These are phyloP conservation scores for Trichoderma citrinoviride DNA, from an alignment of 2,329 filamentous ascomycete species.

Conservation along the genomic window DNA sequence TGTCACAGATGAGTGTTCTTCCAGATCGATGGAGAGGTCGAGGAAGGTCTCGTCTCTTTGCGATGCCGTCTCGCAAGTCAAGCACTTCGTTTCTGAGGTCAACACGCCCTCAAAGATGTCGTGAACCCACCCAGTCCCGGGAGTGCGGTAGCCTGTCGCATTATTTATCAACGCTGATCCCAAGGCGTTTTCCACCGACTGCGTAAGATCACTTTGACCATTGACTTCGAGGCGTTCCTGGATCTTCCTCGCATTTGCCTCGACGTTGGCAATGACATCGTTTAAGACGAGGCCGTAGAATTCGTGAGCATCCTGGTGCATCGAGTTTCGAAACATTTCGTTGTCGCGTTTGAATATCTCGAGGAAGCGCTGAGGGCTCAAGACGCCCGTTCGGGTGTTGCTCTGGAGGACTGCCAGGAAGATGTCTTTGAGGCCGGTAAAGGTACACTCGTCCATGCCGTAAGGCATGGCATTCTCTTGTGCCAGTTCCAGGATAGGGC, in stretches of 20 bases:
- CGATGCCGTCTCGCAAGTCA: conserved; percentile 94
- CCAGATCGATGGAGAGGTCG: conserved; percentile 91
- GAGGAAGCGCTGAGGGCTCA: conserved; percentile 88
- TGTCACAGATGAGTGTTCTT: conserved; percentile 93
- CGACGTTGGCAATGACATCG: conserved; percentile 90
- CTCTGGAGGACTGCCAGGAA: conserved; percentile 87
- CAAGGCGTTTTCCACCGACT: conserved; percentile 47
- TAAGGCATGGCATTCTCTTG: conserved; percentile 77
- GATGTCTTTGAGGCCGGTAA: conserved; percentile 92
- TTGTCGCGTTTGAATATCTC: conserved; percentile 93
- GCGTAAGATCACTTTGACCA: conserved; percentile 45
- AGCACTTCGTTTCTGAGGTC: conserved; percentile 92
- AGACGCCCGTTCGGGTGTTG: conserved; percentile 77
- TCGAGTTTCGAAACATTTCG: conserved; percentile 93
- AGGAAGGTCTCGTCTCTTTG: conserved; percentile 94
- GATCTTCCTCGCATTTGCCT: conserved; percentile 72
- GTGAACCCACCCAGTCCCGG: conserved; percentile 85
- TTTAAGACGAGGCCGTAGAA: conserved; percentile 95
- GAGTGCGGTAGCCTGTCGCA: conserved; percentile 49
- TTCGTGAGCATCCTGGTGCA: conserved; percentile 98
- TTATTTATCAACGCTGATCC: conserved; percentile 37
- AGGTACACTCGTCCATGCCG: conserved; percentile 91
- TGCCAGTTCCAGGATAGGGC: conserved; percentile 81
- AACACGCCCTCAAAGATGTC: conserved; percentile 93
- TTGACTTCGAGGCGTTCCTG: conserved; percentile 47